Base-by-base conservation (phyloP, 768 basidiomycete species). In the Lentinula sp. region DNA sequence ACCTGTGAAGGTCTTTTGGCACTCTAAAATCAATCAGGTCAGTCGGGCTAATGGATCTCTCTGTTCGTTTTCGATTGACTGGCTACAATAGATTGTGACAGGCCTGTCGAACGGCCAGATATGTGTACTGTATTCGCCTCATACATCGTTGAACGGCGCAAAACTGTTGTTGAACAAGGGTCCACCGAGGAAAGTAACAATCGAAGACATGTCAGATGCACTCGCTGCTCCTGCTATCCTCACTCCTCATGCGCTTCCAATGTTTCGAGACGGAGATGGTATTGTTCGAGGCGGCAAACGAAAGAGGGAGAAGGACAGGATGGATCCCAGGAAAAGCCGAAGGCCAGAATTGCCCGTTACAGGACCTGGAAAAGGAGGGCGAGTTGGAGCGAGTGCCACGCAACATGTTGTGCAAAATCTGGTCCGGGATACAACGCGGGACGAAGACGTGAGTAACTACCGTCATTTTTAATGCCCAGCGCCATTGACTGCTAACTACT, bases 21-120 rank as follows among this genome's bases (percentile, higher is more conserved):
- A 98, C 76, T 85, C 92, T 6, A 93, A 91, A 74, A 98, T 99
- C 79, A 99, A 99, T 77, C 93, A 97, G 82, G 93, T 91, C 64
- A 66, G 86, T 37, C 50, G 2, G 70, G 52, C 48, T 59, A 65
- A 46, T 66, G 33, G n/a, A 28, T 35, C 32, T 32, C 56, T 64
- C 48, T 48, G 9, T 16, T 52, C 54, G 18, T 32, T 33, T 46
- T 59, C 12, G 51, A 48, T 42, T 12, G 6, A 42, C 33, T 15
- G 32, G 52, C 42, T 45, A 53, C 62, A 32, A 28, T 72, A 98
- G 90, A 91, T 99, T 68, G 78, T 98, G 61, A 81, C 91, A 42
- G 91, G 94, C 3, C 80, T 95, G 50, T 90, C 97, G 15, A 91
- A 86, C 63, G 97, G 97, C 20, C 82, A 88, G 64, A 86, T 98